Evolutionary conservation across 1,284 basidiomycete species (phyloP), one percentile per base, ranked within the genome.

Genomic region (Thelephora terrestris): DNA sequence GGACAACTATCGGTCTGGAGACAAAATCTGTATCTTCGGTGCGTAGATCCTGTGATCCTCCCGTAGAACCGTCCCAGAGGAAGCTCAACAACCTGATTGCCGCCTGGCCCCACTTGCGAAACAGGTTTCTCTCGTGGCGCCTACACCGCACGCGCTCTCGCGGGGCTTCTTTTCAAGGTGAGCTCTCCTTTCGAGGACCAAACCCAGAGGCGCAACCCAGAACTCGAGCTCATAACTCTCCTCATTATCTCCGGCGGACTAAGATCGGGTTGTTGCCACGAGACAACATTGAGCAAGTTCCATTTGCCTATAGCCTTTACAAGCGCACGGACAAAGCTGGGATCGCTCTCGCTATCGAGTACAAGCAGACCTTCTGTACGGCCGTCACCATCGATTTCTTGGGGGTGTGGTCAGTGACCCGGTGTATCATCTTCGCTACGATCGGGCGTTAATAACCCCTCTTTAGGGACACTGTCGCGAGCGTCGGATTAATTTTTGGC

Each of bases 221-320:
- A 23, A 37, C 23, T 5, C 36, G 21, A 21, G 27, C 32, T n/a
- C 40, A 29, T 36, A 12, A 21, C 34, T 35, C 20, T 17, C 43
- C 14, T n/a, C n/a, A n/a, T n/a, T n/a, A n/a, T n/a, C n/a, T n/a
- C n/a, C n/a, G n/a, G n/a, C n/a, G n/a, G 39, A 27, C 49, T 6
- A 32, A 71, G 68, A 70, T 79, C 44, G 76, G 78, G 1, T 59
- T 80, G 7, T 65, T 80, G 0, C 73, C 75, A 0, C 62, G 59
- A 29, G 65, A 69, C 55, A 79, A 78, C 50, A 62, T 67, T 24
- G 71, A 78, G 51, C 77, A 80, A 52, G 64, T 79, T 4, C 67
- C 71, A 0, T 76, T 80, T 53, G 78, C 78, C 4, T 81, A 76
- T 64, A 71, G 71, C 46, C 71, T 79, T 61, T 80, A 74, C 61